Evolutionary conservation across 2,329 filamentous ascomycete species (phyloP).

Genomic region (Diaporthe vaccinii): DNA sequence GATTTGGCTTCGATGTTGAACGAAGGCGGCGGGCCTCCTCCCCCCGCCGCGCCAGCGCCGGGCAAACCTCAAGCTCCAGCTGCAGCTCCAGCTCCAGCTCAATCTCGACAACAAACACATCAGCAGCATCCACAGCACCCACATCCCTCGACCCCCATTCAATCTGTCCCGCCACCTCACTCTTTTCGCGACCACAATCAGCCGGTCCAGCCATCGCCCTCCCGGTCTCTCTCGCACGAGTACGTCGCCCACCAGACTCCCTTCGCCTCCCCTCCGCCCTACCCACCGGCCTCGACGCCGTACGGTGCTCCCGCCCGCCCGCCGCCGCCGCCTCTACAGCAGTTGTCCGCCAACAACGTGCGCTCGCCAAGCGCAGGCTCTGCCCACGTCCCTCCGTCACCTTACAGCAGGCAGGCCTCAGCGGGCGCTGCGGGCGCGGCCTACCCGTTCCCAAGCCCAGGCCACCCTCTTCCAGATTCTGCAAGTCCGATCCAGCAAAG

Average conservation of each 20-base stretch:
- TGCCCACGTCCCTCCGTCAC: constrained; percentile 57
- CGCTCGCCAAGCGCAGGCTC: constrained; percentile 64
- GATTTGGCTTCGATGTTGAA: constrained; percentile 70
- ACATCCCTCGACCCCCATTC: constrained; percentile 54
- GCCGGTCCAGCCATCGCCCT: constrained; percentile 63
- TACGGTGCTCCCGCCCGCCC: constrained; percentile 55
- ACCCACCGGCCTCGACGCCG: constrained; percentile 48
- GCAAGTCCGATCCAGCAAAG: constrained; percentile 66
- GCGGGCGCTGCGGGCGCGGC: constrained; percentile 60
- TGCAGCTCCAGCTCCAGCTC: constrained; percentile 32
- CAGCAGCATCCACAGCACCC: constrained; percentile 47
- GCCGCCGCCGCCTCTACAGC: constrained; percentile 62
- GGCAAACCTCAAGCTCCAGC: constrained; percentile 43
- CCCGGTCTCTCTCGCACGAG: constrained; percentile 60
- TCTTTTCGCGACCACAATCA: constrained; percentile 66
- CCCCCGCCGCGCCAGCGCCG: constrained; percentile 49
- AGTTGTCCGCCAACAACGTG: constrained; percentile 58
- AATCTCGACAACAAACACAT: constrained; percentile 44
- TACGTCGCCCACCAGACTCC: constrained; percentile 53
- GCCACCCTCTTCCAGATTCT: constrained; percentile 55
- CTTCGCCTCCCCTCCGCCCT: constrained; percentile 45
- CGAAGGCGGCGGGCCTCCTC: constrained; percentile 58
- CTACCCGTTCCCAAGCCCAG: constrained; percentile 62
- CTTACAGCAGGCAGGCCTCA: constrained; percentile 67
- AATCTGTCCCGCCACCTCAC: constrained; percentile 57